A percentile compares a stretch with the other conserved stretches of the same genome.
phyloP scores from a whole-genome alignment of 1,284 basidiomycete genomes.

The Marasmius fiardii region DNA sequence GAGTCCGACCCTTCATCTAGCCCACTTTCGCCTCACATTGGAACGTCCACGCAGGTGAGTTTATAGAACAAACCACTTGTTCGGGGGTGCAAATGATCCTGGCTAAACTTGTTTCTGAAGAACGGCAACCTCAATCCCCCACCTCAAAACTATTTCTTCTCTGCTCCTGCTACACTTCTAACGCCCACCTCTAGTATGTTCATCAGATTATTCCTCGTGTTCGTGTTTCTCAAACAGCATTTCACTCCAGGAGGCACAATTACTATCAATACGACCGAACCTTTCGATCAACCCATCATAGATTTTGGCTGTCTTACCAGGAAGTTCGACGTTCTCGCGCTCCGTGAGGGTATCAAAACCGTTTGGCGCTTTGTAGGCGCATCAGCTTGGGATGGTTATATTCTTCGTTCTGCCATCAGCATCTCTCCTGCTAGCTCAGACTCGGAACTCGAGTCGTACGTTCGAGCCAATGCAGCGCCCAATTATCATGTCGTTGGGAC shows the following conservation, averaged over 20 bases:
- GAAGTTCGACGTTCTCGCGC: slow-evolving; percentile 14
- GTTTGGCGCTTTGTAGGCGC: slow-evolving; percentile 13
- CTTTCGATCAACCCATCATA: slow-evolving; percentile 14
- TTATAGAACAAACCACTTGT: background rate
- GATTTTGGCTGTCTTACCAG: slow-evolving; percentile 14
- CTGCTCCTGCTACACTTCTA: background rate
- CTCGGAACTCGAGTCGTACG: slow-evolving; percentile 15
- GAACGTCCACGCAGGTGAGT: background rate
- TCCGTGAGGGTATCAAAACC: slow-evolving; percentile 10
- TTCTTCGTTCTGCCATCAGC: slow-evolving; percentile 8
- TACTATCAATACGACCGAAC: slow-evolving; percentile 11
- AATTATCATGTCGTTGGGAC: slow-evolving; percentile 13
- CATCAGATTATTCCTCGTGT: background rate
- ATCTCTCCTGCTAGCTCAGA: slow-evolving; percentile 7
- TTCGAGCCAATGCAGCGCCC: slow-evolving; percentile 9
- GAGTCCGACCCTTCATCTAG: background rate
- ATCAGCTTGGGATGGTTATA: slow-evolving; percentile 12
- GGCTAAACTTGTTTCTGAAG: background rate
- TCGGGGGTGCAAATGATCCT: background rate
- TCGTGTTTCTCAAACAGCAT: background rate
- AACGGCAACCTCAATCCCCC: background rate
- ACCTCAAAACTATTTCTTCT: background rate
- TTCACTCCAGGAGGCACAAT: slow-evolving; percentile 14
- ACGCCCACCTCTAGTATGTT: background rate
- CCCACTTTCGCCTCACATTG: background rate